Evolutionary conservation across 1,139 yeast species (phyloP), one percentile per base, ranked within the genome.

Genomic region (Suhomyces anneliseae): DNA sequence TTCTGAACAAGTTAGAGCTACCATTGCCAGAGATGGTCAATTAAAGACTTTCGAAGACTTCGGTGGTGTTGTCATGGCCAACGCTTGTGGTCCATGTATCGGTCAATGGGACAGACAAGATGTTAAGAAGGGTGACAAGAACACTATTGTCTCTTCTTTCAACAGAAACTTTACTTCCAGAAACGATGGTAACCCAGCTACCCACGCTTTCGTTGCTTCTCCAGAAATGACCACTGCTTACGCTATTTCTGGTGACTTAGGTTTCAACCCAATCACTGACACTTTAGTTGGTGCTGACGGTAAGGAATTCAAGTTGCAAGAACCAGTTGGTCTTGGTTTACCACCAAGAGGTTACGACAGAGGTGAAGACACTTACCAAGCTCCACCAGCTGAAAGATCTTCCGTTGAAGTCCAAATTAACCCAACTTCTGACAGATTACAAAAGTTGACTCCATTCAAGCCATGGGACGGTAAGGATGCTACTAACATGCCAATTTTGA

Each of bases 81-180:
- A 93, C 71, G 99, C 99, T 55, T 92, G 99, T 82, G 99, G 99
- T 72, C 99, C 99, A 73, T 92, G 99, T 83, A 93, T 93, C 68
- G 99, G 99, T 72, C 99, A 93, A 82, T 93, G 99, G 99, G 98
- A 93, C 72, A 89, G 99, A 81, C 90, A 83, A 69, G 98, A 93
- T 71, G 83, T 92, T 71, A 82, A 88, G 81, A 93, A 90, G 85
- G 97, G 97, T 76, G 97, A 90, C 70, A 90, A 89, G 83, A 92
- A 92, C 85, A 89, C 99, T 61, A 93, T 93, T 79, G 96, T 93
- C 60, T 88, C 98, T 36, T 92, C 98, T 58, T 93, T 89, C 87
- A 93, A 93, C 93, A 90, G 98, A 86, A 93, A 93, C 81, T 93
- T 93, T 82, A 90, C 97, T 66, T 82, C 97, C 58, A 90, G 99